Conservation (phyloP, 345 rosid species). For the Eucalyptus pumila region DNA sequence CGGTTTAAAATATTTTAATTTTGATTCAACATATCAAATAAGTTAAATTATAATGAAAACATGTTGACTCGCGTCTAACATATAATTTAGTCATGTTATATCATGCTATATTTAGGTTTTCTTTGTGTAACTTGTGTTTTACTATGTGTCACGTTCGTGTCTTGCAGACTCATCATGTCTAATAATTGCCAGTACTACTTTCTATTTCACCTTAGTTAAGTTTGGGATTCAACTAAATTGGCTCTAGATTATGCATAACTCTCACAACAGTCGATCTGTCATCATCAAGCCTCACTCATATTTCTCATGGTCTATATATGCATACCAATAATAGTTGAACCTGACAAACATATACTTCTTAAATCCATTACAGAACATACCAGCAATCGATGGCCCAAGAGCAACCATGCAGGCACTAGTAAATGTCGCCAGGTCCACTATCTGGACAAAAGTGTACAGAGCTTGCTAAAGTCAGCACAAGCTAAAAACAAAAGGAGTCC, state of each 20-base stretch:
- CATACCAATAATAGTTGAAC: background rate
- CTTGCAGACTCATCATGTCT: background rate
- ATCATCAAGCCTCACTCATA: background rate
- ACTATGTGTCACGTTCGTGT: fast-evolving
- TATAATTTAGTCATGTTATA: background rate
- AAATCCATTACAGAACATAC: conserved; percentile 8
- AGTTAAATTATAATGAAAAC: background rate
- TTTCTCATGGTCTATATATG: background rate
- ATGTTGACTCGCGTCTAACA: fast-evolving
- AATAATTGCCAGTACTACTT: background rate
- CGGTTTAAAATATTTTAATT: background rate
- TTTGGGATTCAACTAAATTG: background rate
- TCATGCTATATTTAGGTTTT: background rate
- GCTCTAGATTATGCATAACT: background rate
- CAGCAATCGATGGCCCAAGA: conserved; percentile 91
- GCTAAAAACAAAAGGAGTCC: background rate
- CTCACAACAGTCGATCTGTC: background rate
- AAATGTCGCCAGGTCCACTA: conserved; percentile 82
- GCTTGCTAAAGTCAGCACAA: background rate
- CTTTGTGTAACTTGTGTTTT: background rate
- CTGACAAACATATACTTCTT: background rate
- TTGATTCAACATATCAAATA: background rate
- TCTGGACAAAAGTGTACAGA: conserved; percentile 15
- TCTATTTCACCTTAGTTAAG: background rate
- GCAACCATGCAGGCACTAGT: conserved; percentile 86